Evolutionary conservation across 352 stramenopile species (phyloP), one percentile per base, ranked within the genome.

Genomic region (Thalassiosira tumida): DNA sequence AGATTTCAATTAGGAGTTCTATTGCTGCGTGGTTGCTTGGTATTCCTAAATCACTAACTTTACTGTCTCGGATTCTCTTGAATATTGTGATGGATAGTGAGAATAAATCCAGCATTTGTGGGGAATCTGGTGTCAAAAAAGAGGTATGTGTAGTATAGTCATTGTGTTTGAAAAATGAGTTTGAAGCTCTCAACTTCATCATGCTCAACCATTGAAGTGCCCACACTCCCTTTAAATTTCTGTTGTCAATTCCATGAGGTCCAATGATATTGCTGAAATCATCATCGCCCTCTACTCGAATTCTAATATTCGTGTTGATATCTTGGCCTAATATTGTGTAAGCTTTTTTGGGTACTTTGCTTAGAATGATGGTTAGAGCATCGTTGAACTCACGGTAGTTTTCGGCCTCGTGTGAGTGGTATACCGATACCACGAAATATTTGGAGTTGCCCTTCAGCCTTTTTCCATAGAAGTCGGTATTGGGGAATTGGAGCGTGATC

Each of bases 261-360:
- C 85, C 85, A 33, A 87, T 50, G 0, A 62, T 62, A 6, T 31
- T n/a, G 29, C 74, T 31, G 17, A 40, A 15, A 62, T 54, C 37
- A 14, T 76, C 51, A n/a, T 59, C 37, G 31, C n/a, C 33, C 38
- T 4, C 37, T 54, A 7, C 17, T 31, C 70, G 47, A 31, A 54
- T 77, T 54, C 78, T 75, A 31, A 91, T 33, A 41, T 50, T 75
- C 4, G n/a, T 29, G 47, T 91, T 91, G 31, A 87, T 17, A 43
- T 91, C 85, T 47, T 65, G 54, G 54, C 77, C 69, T 1, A 87
- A 29, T 4, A 91, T 65, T 7, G 76, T 33, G 21, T 1, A 41
- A 1, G 67, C 26, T 1, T 73, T 37, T n/a, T 77, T 17, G 59
- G 65, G 78, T 41, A 65, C 14, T 38, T 77, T 69, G n/a, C 43